phyloP scores from a whole-genome alignment of 345 rosid genomes.

The Anacardium occidentale region DNA sequence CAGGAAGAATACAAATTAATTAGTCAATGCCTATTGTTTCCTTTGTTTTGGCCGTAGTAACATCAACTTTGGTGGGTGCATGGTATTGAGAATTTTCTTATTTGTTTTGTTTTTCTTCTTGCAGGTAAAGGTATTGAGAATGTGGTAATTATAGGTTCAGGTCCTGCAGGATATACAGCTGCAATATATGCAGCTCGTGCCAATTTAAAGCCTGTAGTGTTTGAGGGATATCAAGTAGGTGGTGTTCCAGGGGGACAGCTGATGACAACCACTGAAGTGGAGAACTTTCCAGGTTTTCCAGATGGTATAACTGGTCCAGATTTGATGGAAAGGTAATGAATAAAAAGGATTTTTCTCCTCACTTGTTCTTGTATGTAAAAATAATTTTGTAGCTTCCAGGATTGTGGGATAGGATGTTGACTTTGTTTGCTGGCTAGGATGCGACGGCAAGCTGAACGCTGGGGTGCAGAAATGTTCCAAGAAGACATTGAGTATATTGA shows the following conservation, averaged over 20 bases:
- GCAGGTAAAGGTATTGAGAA: slow-evolving; percentile 79
- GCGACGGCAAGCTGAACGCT: slow-evolving; percentile 93
- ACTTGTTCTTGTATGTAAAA: slow-evolving; percentile 6
- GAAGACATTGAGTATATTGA: slow-evolving; percentile 88
- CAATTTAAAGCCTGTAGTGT: slow-evolving; percentile 95
- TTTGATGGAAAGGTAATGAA: slow-evolving; percentile 85
- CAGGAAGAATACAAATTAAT: too few relatives aligned
- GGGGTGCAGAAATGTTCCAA: slow-evolving; percentile 94
- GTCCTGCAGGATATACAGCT: slow-evolving; percentile 98
- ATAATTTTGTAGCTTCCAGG: background rate
- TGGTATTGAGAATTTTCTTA: background rate
- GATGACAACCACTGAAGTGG: slow-evolving; percentile 98
- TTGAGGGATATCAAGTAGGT: slow-evolving; percentile 93
- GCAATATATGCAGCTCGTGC: slow-evolving; percentile 98
- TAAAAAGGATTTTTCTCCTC: background rate
- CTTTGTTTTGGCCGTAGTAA: background rate
- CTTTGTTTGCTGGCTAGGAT: slow-evolving; percentile 47
- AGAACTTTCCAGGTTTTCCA: slow-evolving; percentile 96
- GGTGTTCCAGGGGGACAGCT: slow-evolving; percentile 99
- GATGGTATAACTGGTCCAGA: slow-evolving; percentile 99
- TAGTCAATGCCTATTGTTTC: too few relatives aligned
- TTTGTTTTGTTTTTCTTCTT: slow-evolving; percentile 15
- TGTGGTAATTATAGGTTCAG: slow-evolving; percentile 88
- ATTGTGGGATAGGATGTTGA: slow-evolving; percentile 7
- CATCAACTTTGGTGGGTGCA: background rate